Evolutionary conservation across 73 alveolate genomes (phyloP).

Genomic region (Tetrahymena thermophila): DNA sequence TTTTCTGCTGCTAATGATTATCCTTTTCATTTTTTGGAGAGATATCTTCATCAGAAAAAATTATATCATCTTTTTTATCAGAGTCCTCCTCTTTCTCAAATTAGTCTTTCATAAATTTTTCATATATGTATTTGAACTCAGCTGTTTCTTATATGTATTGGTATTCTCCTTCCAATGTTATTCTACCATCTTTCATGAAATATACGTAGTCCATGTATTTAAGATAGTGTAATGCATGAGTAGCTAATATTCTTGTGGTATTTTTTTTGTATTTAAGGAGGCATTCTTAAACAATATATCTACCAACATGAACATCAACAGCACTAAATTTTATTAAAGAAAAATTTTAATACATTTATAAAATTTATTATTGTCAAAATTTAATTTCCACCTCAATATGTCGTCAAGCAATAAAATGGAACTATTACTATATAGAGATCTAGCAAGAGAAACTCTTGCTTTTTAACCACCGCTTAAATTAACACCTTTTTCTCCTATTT

Average conservation of each 20-base stretch:
- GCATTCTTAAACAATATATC: constrained; percentile 75
- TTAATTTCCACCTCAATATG: constrained; percentile 32
- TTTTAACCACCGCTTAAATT: constrained; percentile 64
- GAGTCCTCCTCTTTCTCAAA: background rate
- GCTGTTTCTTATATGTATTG: constrained; percentile 12
- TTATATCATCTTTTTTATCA: background rate
- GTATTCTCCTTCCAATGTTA: constrained; percentile 46
- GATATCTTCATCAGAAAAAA: background rate
- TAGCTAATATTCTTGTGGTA: constrained; percentile 85
- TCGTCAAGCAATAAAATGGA: constrained; percentile 52
- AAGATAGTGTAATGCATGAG: constrained; percentile 61
- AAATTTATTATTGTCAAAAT: background rate
- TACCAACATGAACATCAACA: constrained; percentile 90
- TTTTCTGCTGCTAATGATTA: background rate
- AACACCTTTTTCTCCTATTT: constrained; percentile 62
- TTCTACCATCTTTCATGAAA: constrained; percentile 75
- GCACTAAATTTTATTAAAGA: constrained; percentile 91
- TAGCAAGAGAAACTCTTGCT: constrained; percentile 66
- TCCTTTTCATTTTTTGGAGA: background rate
- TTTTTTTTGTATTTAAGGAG: constrained; percentile 63
- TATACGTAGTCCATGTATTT: constrained; percentile 71
- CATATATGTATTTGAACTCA: background rate
- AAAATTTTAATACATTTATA: constrained; percentile 30
- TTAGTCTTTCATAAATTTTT: background rate
- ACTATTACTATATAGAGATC: constrained; percentile 55